These are phyloP conservation scores for Penicillium steckii DNA, from an alignment of 495 filamentous ascomycete species.

Conservation along the genomic window DNA sequence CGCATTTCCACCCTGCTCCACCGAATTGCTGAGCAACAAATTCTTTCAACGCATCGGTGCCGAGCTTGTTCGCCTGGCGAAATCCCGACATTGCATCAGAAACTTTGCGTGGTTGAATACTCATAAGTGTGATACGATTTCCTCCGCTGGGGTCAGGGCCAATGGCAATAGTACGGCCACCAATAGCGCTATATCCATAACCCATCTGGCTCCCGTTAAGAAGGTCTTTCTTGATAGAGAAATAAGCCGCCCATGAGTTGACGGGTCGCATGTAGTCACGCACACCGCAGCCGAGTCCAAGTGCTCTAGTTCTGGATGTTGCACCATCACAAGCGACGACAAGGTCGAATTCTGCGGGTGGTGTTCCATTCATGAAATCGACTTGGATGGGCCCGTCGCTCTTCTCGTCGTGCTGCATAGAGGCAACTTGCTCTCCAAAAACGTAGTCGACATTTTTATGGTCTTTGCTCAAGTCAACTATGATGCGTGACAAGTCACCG, in stretches of 20 bases:
- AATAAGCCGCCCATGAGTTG: conserved; percentile 43
- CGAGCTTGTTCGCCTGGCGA: conserved; percentile 35
- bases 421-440: conserved; percentile 36
- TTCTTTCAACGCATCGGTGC: conserved; percentile 38
- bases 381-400: conserved; percentile 31
- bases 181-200: conserved; percentile 31
- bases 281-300: conserved; percentile 39
- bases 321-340: conserved; percentile 50
- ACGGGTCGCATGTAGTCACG: conserved; percentile 34
- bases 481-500: conserved; percentile 47
- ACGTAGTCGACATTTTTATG: conserved; percentile 40
- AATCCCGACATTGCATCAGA: conserved; percentile 28
- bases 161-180: conserved; percentile 35
- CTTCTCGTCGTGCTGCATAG: conserved; percentile 6
- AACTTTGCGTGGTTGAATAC: conserved; percentile 24
- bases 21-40: conserved; percentile 34
- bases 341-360: conserved; percentile 42
- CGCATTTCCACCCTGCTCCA: conserved; percentile 43
- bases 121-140: conserved; percentile 32
- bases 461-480: conserved; percentile 44
- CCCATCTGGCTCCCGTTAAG: conserved; percentile 29
- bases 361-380: conserved; percentile 34
- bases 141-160: conserved; percentile 30
- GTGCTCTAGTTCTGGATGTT: conserved; percentile 46
- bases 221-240: conserved; percentile 35